Base-by-base conservation (phyloP, 495 filamentous ascomycete species). In the Chaetomium cochliodes region DNA sequence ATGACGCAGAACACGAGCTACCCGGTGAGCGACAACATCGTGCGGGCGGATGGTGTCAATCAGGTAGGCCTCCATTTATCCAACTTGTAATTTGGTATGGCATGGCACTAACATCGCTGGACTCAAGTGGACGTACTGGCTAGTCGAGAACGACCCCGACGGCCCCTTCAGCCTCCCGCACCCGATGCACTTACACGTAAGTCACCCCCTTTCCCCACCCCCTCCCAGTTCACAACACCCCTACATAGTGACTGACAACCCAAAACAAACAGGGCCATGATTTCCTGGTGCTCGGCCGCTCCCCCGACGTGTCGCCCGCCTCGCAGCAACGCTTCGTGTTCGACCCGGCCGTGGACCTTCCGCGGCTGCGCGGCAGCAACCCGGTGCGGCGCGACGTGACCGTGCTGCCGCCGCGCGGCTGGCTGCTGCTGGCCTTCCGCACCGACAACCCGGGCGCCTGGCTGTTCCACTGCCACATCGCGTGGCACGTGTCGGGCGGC, bases 361-460 rank as follows among this genome's bases (percentile, higher is more conserved):
- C 16, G 62, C 50, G 51, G 2, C 68, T 84, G 30, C 78, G 79
- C 25, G 70, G 77, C 44, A 50, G 59, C n/a, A 87, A 82, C 70
- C 86, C 88, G 2, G 78, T 80, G 0, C 79, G 88, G 1, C 79
- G 88, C 9, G 88, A 91, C 73, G 83, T 84, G 1, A 79, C 84
- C 8, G 78, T 87, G 69, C 70, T 89, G 0, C 70, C 72, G 2
- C 64, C 71, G 11, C 39, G 46, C 7, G 82, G 80, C 18, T 78
- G 81, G 74, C 64, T 83, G 52, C 71, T 86, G 11, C 76, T 87
- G 15, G 82, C 80, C 5, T 86, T 85, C 71, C 74, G 81, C 68
- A 79, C 80, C 5, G 80, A 86, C 62, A 87, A 87, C 65, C 82
- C 82, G 9, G 83, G 85, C 18, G 72, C 78, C 1, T 87, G 85